phyloP scores from a whole-genome alignment of 2,329 filamentous ascomycete species.

The Fusarium staphyleae region DNA sequence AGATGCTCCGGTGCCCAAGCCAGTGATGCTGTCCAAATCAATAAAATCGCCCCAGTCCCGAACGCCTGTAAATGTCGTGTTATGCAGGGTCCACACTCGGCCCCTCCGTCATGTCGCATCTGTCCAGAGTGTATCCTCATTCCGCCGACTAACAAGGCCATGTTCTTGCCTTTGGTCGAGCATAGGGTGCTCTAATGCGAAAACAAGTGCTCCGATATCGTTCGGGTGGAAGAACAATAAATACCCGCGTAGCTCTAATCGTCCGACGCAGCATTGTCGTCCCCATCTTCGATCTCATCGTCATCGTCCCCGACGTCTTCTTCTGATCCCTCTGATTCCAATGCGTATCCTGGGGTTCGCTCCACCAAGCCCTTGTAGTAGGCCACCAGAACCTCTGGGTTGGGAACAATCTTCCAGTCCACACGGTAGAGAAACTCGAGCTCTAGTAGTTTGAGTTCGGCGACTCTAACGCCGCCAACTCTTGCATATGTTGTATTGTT shows the following conservation, averaged over 20 bases:
- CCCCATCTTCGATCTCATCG: slow-evolving; percentile 29
- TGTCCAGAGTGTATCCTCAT: slow-evolving; percentile 13
- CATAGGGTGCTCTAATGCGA: slow-evolving; percentile 2
- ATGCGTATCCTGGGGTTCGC: slow-evolving; percentile 62
- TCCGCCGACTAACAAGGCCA: not conserved
- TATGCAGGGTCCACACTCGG: slow-evolving; percentile 26
- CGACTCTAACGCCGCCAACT: slow-evolving; percentile 89
- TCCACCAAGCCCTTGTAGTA: slow-evolving; percentile 91
- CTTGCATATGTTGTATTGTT: slow-evolving; percentile 96
- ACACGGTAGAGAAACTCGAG: slow-evolving; percentile 91
- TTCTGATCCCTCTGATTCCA: slow-evolving; percentile 53
- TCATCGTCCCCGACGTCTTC: slow-evolving; percentile 41
- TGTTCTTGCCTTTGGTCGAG: not conserved
- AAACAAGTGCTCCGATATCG: slow-evolving; percentile 3
- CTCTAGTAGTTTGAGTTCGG: slow-evolving; percentile 89
- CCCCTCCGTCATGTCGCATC: slow-evolving; percentile 15
- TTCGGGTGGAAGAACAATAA: slow-evolving; percentile 1
- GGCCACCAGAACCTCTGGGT: slow-evolving; percentile 89
- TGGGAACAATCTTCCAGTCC: slow-evolving; percentile 96
- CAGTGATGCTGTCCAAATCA: slow-evolving; percentile 29
- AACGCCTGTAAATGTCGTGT: slow-evolving; percentile 39
- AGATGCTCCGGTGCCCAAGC: slow-evolving; percentile 30
- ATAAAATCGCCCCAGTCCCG: slow-evolving; percentile 23
- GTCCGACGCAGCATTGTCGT: slow-evolving; percentile 19
- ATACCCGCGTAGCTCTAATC: slow-evolving; percentile 13